Evolutionary conservation across 345 rosid genomes (phyloP).

Genomic region (Cardamine occulta): DNA sequence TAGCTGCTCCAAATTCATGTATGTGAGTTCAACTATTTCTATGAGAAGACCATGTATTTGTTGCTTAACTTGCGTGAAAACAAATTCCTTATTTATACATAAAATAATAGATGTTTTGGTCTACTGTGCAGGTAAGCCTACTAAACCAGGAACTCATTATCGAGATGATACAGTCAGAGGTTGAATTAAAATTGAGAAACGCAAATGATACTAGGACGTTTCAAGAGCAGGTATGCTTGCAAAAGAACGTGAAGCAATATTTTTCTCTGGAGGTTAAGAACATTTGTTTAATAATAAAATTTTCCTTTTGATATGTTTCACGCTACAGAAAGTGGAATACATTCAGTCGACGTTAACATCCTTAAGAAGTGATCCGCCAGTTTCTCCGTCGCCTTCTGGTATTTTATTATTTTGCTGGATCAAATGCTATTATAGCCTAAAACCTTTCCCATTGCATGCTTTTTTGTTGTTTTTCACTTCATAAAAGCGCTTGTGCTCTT

Average conservation of each 20-base stretch:
- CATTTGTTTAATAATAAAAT: not conserved
- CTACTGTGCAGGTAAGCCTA: constrained; percentile 80
- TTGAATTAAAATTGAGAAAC: constrained; percentile 73
- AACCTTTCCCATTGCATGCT: not conserved
- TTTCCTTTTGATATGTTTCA: not conserved
- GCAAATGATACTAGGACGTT: constrained; percentile 75
- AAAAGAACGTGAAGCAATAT: constrained; percentile 21
- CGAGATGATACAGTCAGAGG: constrained; percentile 75
- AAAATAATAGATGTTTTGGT: constrained; percentile 24
- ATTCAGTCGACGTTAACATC: constrained; percentile 49
- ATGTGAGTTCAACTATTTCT: not conserved
- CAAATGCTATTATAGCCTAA: constrained; percentile 2
- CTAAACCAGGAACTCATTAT: constrained; percentile 85
- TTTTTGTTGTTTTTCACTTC: constrained; percentile 13
- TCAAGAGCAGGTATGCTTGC: constrained; percentile 74
- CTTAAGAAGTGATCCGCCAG: constrained; percentile 50
- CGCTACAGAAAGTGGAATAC: constrained; percentile 62
- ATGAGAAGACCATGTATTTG: not conserved
- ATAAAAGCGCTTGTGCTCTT: constrained; percentile 22
- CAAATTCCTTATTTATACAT: not conserved
- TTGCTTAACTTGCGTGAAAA: constrained; percentile 5
- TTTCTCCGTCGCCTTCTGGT: constrained; percentile 50
- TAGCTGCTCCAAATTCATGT: constrained; percentile 1
- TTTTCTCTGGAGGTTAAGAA: constrained; percentile 6
- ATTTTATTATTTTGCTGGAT: constrained; percentile 29